Evolutionary conservation across 208 protist genomes (phyloP).

Genomic region (Trypanosoma vivax): DNA sequence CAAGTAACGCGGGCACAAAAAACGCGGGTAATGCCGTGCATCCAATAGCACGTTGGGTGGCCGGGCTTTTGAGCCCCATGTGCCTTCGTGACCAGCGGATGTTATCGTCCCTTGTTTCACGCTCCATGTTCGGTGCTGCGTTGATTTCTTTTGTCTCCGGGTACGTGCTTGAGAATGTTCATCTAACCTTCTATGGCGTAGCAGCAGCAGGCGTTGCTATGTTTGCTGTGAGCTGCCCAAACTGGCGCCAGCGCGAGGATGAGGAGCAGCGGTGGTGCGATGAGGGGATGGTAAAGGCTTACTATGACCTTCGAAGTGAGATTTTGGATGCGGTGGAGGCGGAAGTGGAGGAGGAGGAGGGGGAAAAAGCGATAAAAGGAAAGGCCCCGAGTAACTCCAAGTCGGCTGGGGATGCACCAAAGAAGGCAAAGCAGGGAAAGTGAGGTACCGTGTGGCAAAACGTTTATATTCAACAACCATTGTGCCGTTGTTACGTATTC

Average conservation of each 20-base stretch:
- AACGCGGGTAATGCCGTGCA: constrained; percentile 24
- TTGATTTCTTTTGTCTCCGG: constrained; percentile 50
- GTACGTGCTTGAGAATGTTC: constrained; percentile 43
- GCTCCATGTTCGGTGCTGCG: constrained; percentile 44
- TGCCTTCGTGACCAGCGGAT: constrained; percentile 58
- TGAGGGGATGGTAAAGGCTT: constrained; percentile 44
- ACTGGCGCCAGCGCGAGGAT: constrained; percentile 71
- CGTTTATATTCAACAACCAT: too few species aligned
- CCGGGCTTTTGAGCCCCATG: constrained; percentile 71
- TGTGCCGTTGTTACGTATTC: too few species aligned
- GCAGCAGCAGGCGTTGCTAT: constrained; percentile 26
- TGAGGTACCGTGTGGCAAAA: background rate
- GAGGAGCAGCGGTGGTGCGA: constrained; percentile 43
- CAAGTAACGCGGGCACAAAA: constrained; percentile 6
- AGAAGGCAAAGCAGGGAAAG: background rate
- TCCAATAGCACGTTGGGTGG: constrained; percentile 46
- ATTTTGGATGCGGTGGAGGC: background rate
- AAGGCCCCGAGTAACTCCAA: too few species aligned
- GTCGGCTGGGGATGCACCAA: background rate
- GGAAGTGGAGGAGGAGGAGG: background rate
- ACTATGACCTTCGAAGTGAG: constrained; percentile 34
- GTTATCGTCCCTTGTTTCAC: constrained; percentile 17
- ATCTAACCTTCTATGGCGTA: constrained; percentile 39
- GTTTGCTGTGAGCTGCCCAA: constrained; percentile 53
- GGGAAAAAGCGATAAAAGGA: background rate